Evolutionary conservation across 2,329 filamentous ascomycete genomes (phyloP).

Genomic region (Cladorrhinum sp.): DNA sequence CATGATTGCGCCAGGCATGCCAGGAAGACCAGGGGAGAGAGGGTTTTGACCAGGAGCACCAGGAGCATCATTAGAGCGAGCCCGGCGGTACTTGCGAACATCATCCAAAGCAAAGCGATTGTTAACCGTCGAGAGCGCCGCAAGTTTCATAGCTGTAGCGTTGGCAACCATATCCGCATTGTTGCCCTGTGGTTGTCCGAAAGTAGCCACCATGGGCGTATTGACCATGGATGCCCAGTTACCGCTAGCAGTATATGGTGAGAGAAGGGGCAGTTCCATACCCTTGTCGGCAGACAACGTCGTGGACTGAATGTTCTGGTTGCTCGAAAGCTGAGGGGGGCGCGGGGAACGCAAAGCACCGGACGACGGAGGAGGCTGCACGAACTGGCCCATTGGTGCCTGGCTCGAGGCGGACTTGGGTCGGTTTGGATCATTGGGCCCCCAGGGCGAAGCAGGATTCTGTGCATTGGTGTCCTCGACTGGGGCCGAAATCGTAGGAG

Average conservation of each 20-base stretch:
- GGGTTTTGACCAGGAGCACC: constrained; percentile 54
- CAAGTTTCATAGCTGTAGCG: constrained; percentile 97
- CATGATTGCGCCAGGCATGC: constrained; percentile 76
- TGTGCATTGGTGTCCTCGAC: constrained; percentile 63
- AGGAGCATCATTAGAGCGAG: constrained; percentile 81
- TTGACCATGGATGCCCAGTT: constrained; percentile 99
- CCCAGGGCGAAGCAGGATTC: constrained; percentile 80
- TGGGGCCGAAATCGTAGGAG: constrained; percentile 70
- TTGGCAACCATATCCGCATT: constrained; percentile 97
- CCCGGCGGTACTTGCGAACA: constrained; percentile 90
- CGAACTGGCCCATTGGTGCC: constrained; percentile 90
- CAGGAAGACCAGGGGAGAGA: constrained; percentile 64
- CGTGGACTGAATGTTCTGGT: constrained; percentile 75
- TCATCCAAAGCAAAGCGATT: constrained; percentile 97
- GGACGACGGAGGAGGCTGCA: constrained; percentile 72
- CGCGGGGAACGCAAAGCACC: constrained; percentile 76
- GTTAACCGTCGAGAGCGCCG: constrained; percentile 94
- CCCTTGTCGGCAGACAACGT: constrained; percentile 73
- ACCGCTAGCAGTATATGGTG: constrained; percentile 77
- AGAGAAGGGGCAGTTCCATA: constrained; percentile 72
- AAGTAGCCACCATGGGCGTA: constrained; percentile 90
- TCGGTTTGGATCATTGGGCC: constrained; percentile 51
- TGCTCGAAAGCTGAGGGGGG: constrained; percentile 64
- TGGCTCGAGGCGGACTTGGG: constrained; percentile 82
- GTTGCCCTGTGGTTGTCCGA: constrained; percentile 60